A percentile compares a stretch with the other conserved stretches of the same genome.
phyloP scores from a whole-genome alignment of 2,329 filamentous ascomycete genomes.

The Ascochyta koolunga region DNA sequence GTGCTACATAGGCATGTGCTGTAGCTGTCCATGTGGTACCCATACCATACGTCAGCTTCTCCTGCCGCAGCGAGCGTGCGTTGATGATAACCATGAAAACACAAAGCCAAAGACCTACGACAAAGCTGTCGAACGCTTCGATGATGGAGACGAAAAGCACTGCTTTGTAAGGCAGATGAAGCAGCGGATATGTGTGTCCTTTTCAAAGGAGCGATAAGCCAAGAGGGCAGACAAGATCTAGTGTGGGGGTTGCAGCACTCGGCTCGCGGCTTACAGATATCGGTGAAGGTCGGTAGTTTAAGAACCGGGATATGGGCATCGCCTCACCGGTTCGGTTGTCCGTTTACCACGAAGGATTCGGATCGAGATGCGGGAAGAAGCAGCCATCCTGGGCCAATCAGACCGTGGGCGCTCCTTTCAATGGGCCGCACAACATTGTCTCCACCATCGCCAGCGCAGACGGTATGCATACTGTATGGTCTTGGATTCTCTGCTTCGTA shows the following conservation, averaged over 20 bases:
- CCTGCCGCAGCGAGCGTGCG: neutral
- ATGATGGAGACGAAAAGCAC: neutral
- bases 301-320: neutral
- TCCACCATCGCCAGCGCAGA: neutral
- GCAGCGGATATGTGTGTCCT: neutral
- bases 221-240: neutral
- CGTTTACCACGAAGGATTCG: constrained; percentile 4
- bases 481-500: neutral
- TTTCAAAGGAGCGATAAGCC: neutral
- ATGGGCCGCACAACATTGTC: constrained; percentile 16
- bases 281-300: neutral
- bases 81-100: neutral
- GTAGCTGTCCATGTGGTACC: neutral
- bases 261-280: neutral
- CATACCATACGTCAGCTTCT: neutral
- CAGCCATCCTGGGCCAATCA: constrained; percentile 4
- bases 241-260: neutral
- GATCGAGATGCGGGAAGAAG: constrained; percentile 11
- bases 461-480: neutral
- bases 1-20: neutral
- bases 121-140: neutral
- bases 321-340: neutral
- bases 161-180: neutral
- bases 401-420: constrained; percentile 14
- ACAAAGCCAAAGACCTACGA: neutral